These are phyloP conservation scores for Sphaerulina populicola DNA, from an alignment of 2,329 filamentous ascomycete genomes.

Conservation along the genomic window DNA sequence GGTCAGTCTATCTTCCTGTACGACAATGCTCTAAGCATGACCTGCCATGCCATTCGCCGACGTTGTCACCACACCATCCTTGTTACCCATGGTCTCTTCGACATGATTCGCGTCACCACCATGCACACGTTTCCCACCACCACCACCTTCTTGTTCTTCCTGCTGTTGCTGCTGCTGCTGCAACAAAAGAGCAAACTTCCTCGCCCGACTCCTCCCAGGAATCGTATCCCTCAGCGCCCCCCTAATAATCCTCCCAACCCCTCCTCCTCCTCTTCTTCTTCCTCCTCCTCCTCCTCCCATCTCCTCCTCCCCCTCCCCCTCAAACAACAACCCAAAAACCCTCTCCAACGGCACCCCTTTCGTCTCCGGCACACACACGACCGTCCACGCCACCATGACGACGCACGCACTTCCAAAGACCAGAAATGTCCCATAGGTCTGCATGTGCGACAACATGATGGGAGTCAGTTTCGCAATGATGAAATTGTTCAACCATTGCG, in stretches of 20 bases:
- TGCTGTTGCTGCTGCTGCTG: too few species aligned
- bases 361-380: slow-evolving; percentile 40
- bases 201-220: slow-evolving; percentile 33
- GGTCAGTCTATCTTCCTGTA: too few species aligned
- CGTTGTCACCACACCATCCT: too few species aligned
- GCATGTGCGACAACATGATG: slow-evolving; percentile 38
- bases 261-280: too few species aligned
- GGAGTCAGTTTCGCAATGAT: slow-evolving; percentile 31
- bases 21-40: too few species aligned
- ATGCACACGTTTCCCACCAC: slow-evolving; percentile 12
- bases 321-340: slow-evolving; percentile 38
- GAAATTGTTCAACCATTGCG: slow-evolving; percentile 41
- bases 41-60: too few species aligned
- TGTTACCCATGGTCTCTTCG: slow-evolving; percentile 2
- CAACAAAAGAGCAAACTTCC: too few species aligned
- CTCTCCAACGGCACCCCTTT: slow-evolving; percentile 39
- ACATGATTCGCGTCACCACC: slow-evolving; percentile 12
- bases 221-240: slow-evolving; percentile 36
- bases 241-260: too few species aligned
- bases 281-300: too few species aligned
- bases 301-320: too few species aligned
- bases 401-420: slow-evolving; percentile 37
- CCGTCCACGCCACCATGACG: slow-evolving; percentile 37
- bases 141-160: too few species aligned
- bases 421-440: slow-evolving; percentile 36